Percentiles rank a stretch among this genome's conserved stretches.
Evolutionary conservation across 768 basidiomycete genomes (phyloP).

Genomic region (Austroboletus festivus): DNA sequence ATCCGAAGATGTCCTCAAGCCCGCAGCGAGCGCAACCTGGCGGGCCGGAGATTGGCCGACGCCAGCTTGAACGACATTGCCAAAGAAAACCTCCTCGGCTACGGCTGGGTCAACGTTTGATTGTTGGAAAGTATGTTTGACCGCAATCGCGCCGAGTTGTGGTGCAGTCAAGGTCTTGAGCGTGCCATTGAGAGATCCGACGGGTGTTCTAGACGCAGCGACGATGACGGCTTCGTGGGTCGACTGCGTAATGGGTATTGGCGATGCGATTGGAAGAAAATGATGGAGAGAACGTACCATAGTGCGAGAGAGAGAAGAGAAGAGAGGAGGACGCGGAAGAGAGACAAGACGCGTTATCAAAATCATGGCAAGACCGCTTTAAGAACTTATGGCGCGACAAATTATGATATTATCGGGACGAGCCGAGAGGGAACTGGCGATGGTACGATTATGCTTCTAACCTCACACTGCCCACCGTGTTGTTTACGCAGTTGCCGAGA

Average conservation of each 20-base stretch:
- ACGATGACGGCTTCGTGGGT: conserved; percentile 89
- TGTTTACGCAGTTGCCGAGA: not conserved
- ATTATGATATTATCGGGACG: conserved; percentile 22
- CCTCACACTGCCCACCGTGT: not conserved
- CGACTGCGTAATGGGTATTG: conserved; percentile 22
- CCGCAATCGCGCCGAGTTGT: conserved; percentile 82
- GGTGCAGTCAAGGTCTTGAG: conserved; percentile 88
- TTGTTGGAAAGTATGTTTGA: conserved; percentile 86
- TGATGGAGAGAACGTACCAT: conserved; percentile 44
- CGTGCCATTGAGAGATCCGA: conserved; percentile 87
- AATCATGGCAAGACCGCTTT: conserved; percentile 36
- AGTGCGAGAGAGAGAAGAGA: conserved; percentile 36
- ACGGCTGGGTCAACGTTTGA: conserved; percentile 74
- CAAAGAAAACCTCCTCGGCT: conserved; percentile 96
- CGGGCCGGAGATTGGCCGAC: conserved; percentile 98
- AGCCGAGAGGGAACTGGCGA: conserved; percentile 14
- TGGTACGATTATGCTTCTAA: conserved; percentile 1
- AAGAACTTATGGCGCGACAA: conserved; percentile 8
- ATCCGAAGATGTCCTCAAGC: conserved; percentile 80
- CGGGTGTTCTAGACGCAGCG: conserved; percentile 89
- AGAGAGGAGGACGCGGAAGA: conserved; percentile 38
- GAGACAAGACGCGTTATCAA: conserved; percentile 40
- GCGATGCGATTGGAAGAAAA: not conserved
- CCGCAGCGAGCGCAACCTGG: conserved; percentile 92
- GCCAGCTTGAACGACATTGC: conserved; percentile 96